Evolutionary conservation across 768 basidiomycete species (phyloP).

Genomic region (Trametes meyenii): DNA sequence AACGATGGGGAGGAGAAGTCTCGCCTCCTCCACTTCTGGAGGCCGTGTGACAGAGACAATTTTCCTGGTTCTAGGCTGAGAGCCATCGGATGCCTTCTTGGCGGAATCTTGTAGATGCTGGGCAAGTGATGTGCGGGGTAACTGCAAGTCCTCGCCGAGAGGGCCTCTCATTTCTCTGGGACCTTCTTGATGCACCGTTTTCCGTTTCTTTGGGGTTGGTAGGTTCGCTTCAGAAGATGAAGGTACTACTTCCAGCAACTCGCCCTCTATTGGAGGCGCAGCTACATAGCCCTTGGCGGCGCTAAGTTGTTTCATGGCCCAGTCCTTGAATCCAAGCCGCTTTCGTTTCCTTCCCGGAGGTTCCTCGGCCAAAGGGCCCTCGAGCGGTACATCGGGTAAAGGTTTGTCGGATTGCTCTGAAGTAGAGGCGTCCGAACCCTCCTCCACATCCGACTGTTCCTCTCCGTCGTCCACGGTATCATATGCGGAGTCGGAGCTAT

Average conservation of each 20-base stretch:
- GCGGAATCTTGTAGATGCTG: slow-evolving; percentile 43
- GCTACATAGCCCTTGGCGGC: slow-evolving; percentile 46
- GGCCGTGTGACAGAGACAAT: slow-evolving; percentile 62
- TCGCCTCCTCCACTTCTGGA: slow-evolving; percentile 70
- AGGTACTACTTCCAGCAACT: background rate
- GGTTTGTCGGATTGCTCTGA: slow-evolving; percentile 22
- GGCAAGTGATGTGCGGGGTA: slow-evolving; percentile 71
- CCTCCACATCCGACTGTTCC: slow-evolving; percentile 28
- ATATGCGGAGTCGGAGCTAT: slow-evolving; percentile 78
- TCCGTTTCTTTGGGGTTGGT: slow-evolving; percentile 51
- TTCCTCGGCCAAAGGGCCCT: slow-evolving; percentile 28
- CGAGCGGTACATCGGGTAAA: slow-evolving; percentile 17
- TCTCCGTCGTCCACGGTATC: slow-evolving; percentile 39
- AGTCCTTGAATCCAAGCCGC: slow-evolving; percentile 75
- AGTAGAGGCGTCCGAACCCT: slow-evolving; percentile 9
- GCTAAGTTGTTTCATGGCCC: slow-evolving; percentile 82
- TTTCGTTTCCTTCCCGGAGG: slow-evolving; percentile 40
- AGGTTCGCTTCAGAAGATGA: background rate
- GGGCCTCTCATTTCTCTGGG: slow-evolving; percentile 70
- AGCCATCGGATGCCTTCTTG: slow-evolving; percentile 5
- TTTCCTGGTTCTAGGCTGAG: slow-evolving; percentile 33
- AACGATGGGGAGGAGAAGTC: slow-evolving; percentile 84
- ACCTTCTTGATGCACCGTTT: slow-evolving; percentile 35
- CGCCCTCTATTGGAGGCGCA: slow-evolving; percentile 18
- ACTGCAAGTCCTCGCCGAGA: slow-evolving; percentile 67